A percentile compares a stretch with the other conserved stretches of the same genome.
Conservation (phyloP, 2,329 filamentous ascomycete species). For the Aspergillus aculeatus region DNA sequence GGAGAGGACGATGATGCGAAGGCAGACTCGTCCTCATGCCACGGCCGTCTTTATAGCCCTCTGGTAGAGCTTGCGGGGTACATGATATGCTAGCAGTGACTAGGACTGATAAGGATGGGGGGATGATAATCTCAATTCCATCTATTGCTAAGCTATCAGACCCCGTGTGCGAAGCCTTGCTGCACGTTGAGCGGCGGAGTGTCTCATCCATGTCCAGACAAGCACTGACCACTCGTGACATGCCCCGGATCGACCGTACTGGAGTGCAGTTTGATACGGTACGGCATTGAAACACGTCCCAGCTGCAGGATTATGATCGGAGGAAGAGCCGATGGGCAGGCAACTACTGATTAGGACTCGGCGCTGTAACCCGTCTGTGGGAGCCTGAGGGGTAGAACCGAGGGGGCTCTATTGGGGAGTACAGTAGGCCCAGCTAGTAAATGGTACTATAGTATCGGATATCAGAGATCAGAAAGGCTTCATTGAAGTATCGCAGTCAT, state of each 20-base stretch:
- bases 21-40: neutral
- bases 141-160: neutral
- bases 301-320: neutral
- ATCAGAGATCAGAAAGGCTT: neutral
- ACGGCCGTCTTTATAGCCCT: neutral
- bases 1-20: neutral
- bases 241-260: neutral
- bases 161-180: neutral
- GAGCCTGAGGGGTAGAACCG: neutral
- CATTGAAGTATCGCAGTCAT: neutral
- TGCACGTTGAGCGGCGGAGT: neutral
- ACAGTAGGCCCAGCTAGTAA: neutral
- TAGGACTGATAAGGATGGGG: neutral
- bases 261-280: neutral
- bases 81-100: neutral
- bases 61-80: neutral
- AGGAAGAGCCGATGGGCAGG: neutral
- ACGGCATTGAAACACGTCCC: neutral
- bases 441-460: neutral
- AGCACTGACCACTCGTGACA: neutral
- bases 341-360: neutral
- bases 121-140: neutral
- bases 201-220: neutral
- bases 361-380: neutral
- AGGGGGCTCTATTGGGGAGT: neutral